Evolutionary conservation across 768 basidiomycete species (phyloP).

Genomic region (Rhodotorula paludigena): DNA sequence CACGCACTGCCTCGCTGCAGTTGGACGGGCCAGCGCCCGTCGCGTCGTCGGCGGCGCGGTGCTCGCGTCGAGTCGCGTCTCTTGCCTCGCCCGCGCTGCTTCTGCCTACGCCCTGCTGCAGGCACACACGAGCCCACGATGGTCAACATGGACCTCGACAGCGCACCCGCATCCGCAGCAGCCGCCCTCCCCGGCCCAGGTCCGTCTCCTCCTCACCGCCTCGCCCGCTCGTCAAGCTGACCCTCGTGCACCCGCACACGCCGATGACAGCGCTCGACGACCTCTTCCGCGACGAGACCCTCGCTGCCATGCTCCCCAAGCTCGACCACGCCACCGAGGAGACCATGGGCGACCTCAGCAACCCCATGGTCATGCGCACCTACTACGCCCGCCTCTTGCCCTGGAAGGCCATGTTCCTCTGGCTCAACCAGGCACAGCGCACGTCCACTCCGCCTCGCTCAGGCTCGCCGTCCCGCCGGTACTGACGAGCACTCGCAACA

Average conservation of each 20-base stretch:
- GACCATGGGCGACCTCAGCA: constrained; percentile 28
- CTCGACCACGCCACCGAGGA: constrained; percentile 16
- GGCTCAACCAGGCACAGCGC: constrained; percentile 86
- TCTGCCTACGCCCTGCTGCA: not conserved
- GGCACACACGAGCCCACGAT: no score
- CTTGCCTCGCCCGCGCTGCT: not conserved
- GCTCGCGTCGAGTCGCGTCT: not conserved
- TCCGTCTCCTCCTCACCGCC: not conserved
- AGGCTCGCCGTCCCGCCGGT: no score
- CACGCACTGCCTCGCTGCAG: no score
- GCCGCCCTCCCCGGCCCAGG: constrained; percentile 6
- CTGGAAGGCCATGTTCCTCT: constrained; percentile 84
- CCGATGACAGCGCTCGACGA: constrained; percentile 26
- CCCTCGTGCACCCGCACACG: not conserved
- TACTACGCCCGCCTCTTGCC: constrained; percentile 92
- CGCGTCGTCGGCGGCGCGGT: constrained; percentile 1
- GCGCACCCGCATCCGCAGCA: not conserved
- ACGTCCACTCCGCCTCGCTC: no score
- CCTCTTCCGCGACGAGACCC: constrained; percentile 28
- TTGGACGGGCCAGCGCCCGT: no score
- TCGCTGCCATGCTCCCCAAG: not conserved
- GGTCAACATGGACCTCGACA: constrained; percentile 30
- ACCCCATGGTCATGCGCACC: constrained; percentile 56
- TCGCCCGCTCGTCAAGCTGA: not conserved
- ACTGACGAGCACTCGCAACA: constrained; percentile 29